A percentile compares a stretch with the other conserved stretches of the same genome.
Conservation (phyloP, 108 stramenopile genomes). For the Cafeteria roenbergensis region DNA sequence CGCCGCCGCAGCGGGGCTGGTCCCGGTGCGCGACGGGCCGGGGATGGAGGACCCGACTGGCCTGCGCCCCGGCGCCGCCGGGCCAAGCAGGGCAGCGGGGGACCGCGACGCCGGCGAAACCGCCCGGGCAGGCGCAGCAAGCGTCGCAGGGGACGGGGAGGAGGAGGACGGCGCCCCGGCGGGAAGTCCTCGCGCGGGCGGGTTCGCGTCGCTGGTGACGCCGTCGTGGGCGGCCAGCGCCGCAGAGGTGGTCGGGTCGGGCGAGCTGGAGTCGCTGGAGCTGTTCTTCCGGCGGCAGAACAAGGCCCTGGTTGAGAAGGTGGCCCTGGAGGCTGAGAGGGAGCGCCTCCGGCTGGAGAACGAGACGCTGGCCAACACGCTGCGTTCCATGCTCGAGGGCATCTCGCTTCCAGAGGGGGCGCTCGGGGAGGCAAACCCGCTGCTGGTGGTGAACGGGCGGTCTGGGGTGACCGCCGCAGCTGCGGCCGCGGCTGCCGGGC, state of each 20-base stretch:
- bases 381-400: constrained; percentile 44
- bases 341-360: constrained; percentile 36
- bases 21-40: no score
- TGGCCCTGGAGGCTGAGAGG: constrained; percentile 44
- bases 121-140: neutral
- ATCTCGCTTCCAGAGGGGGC: constrained; percentile 34
- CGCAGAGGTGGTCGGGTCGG: constrained; percentile 15
- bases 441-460: constrained; percentile 56
- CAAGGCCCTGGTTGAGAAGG: constrained; percentile 44
- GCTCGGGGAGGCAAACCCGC: constrained; percentile 36
- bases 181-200: neutral
- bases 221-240: constrained; percentile 21
- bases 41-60: constrained; percentile 9
- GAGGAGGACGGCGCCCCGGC: neutral
- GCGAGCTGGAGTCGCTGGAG: constrained; percentile 31
- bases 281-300: constrained; percentile 52
- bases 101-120: no score
- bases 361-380: constrained; percentile 32
- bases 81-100: no score
- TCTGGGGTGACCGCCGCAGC: no score
- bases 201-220: constrained; percentile 8
- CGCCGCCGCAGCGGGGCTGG: no score
- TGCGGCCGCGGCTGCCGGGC: no score
- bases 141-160: neutral
- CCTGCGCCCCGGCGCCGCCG: neutral